These are phyloP conservation scores for Chenopodium berlandieri DNA, from an alignment of 148 eudicot genomes.

Conservation along the genomic window DNA sequence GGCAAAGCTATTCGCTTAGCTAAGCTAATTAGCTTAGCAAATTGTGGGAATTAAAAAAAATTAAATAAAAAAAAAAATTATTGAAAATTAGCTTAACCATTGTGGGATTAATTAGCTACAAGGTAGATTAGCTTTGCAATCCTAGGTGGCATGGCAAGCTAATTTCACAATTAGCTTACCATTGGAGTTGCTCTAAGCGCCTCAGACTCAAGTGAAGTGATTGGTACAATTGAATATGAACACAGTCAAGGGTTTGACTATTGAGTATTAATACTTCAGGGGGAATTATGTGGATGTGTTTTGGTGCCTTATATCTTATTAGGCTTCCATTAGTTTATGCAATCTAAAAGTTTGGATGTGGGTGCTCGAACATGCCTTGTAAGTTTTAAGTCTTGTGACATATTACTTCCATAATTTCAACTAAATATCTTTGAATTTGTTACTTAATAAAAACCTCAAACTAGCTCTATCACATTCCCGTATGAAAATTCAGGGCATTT, in stretches of 20 bases:
- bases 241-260: not conserved
- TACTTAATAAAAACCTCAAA: not conserved
- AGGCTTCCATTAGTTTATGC: not conserved
- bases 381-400: not conserved
- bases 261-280: not conserved
- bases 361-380: not conserved
- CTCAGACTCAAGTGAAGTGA: not conserved
- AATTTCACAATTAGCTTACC: too few species aligned
- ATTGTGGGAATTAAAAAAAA: too few species aligned
- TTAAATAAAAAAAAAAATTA: too few species aligned
- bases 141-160: too few species aligned
- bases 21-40: too few species aligned
- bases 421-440: too few species aligned
- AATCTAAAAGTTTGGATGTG: not conserved
- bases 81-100: too few species aligned
- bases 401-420: not conserved
- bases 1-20: too few species aligned
- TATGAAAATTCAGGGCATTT: not conserved
- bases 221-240: not conserved
- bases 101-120: too few species aligned
- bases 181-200: not conserved
- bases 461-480: not conserved
- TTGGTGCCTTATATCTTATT: not conserved
- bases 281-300: not conserved
- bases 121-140: too few species aligned